Evolutionary conservation across 306 rosid species (phyloP).

Genomic region (Fagus crenata): DNA sequence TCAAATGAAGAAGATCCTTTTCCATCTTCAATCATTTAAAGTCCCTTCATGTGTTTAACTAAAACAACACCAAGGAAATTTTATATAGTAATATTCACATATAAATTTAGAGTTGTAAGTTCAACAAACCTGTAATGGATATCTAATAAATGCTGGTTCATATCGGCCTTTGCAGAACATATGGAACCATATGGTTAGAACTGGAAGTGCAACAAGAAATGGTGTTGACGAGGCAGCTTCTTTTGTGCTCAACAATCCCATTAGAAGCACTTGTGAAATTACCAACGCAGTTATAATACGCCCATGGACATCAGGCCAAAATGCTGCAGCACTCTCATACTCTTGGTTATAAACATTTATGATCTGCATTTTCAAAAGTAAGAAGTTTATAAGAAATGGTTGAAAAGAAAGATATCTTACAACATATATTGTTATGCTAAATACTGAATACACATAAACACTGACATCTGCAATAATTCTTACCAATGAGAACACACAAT

Average conservation of each 20-base stretch:
- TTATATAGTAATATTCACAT: not conserved
- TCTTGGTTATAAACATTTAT: constrained; percentile 91
- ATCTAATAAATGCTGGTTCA: constrained; percentile 75
- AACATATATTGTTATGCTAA: constrained; percentile 1
- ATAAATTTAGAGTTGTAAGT: not conserved
- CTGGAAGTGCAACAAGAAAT: constrained; percentile 73
- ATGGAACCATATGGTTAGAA: constrained; percentile 74
- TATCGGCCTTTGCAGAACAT: constrained; percentile 86
- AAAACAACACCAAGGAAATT: not conserved
- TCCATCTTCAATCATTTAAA: not conserved
- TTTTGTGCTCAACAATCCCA: constrained; percentile 81
- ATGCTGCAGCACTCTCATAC: constrained; percentile 92
- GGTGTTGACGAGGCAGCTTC: constrained; percentile 75
- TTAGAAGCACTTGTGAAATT: constrained; percentile 66
- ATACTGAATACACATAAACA: not conserved
- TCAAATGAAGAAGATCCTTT: no score
- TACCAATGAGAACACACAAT: no score
- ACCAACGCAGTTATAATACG: constrained; percentile 72
- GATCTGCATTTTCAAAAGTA: constrained; percentile 58
- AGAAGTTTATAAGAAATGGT: constrained; percentile 22
- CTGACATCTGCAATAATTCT: not conserved
- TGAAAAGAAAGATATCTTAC: not conserved
- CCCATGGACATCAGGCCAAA: constrained; percentile 97
- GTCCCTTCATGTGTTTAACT: not conserved
- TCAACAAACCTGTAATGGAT: constrained; percentile 59